Evolutionary conservation across 345 rosid genomes (phyloP).

Genomic region (Jatropha curcas): DNA sequence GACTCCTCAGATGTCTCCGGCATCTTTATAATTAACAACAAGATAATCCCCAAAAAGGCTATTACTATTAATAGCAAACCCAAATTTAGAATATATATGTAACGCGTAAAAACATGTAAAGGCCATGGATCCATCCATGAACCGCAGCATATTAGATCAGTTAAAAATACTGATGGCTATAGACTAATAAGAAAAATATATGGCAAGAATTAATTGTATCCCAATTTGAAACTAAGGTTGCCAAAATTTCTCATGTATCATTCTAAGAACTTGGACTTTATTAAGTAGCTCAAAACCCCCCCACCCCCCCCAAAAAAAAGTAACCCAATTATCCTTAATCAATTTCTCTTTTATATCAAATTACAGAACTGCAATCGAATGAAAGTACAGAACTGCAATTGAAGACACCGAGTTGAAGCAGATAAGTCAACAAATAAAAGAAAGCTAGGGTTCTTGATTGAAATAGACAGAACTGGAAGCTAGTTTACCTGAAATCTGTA

Average conservation of each 20-base stretch:
- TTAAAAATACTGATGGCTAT: too few species aligned
- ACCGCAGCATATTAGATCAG: background rate
- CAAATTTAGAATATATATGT: background rate
- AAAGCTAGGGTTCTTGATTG: background rate
- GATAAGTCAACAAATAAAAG: too few species aligned
- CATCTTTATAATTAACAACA: background rate
- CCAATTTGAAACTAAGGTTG: too few species aligned
- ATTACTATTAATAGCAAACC: background rate
- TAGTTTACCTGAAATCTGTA: background rate
- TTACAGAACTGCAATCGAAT: background rate
- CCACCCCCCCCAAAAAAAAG: background rate
- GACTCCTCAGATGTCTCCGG: conserved; percentile 9
- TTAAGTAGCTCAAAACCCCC: background rate
- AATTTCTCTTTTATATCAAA: too few species aligned
- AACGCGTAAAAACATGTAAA: too few species aligned
- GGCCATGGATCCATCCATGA: background rate
- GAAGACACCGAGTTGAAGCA: background rate
- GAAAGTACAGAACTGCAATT: too few species aligned
- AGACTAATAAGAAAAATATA: too few species aligned
- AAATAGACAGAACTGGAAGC: background rate
- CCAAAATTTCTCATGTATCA: too few species aligned
- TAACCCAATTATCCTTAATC: background rate
- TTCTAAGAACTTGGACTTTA: too few species aligned
- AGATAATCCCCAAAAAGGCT: background rate
- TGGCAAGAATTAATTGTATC: too few species aligned